Base-by-base conservation (phyloP, 192 early-diverging fungal species). In the Umbelopsis ramanniana region DNA sequence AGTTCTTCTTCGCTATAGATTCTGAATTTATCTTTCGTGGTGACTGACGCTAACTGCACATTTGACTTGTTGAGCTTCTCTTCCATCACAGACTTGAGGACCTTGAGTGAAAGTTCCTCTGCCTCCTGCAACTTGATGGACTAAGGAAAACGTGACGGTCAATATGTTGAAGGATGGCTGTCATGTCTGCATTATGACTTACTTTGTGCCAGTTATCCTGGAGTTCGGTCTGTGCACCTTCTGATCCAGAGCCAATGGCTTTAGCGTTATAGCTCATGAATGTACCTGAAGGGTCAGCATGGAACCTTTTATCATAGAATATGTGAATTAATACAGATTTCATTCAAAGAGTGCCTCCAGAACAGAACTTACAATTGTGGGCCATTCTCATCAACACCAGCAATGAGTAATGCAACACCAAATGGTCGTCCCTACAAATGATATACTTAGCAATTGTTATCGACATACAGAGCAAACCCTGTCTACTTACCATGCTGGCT, bases 51-150 rank as follows among this genome's bases (percentile, higher is more conserved):
- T 35, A 99, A 77, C 84, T 99, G 92, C 11, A 99, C 96, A 81
- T 99, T 99, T 12, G 90, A 90, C 70, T 92, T 90, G 81, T 89
- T 97, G 45, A 99, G 87, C 83, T 99, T 99, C 84, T 99, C 98
- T 81, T 99, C 98, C 97, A 99, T 99, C 22, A 99, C 98, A 76
- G 95, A 91, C 88, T 99, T 99, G 45, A 99, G 83, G 19, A 98
- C 94, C 87, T 96, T 98, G 46, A 99, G 88, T 23, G 97, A 90
- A 68, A 98, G 78, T 8, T 87, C 83, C 79, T 95, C 91, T 8
- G 97, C 98, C 72, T 98, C 95, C 14, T 85, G 82, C 75, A 98
- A 77, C 3, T 91, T 93, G 66, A 98, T 82, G 3, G 92, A 92
- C 88, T 93, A 74, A 6, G 23, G n/a, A 21, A 12, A 53, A 67